Evolutionary conservation across 352 stramenopile genomes (phyloP).

Genomic region (Phytophthora pisi): DNA sequence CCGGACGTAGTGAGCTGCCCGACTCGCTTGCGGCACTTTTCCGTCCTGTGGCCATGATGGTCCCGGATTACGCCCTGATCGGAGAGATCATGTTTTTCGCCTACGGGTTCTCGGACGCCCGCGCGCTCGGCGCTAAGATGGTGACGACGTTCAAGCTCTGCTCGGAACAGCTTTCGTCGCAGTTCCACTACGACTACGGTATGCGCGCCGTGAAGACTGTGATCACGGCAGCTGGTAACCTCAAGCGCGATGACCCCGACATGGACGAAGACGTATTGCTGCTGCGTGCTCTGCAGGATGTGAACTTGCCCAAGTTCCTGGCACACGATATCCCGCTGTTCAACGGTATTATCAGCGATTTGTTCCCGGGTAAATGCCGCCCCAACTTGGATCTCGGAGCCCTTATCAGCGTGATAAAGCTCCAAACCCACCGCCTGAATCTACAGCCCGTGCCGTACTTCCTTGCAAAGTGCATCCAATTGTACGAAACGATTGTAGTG

Average conservation of each 20-base stretch:
- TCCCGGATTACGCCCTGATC: conserved; percentile 90
- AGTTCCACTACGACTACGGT: conserved; percentile 93
- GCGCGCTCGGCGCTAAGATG: conserved; percentile 76
- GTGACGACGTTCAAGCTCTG: conserved; percentile 91
- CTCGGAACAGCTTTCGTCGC: conserved; percentile 88
- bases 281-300: conserved; percentile 94
- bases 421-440: conserved; percentile 80
- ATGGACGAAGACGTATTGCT: conserved; percentile 94
- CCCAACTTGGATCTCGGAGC: conserved; percentile 87
- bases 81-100: conserved; percentile 93
- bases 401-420: conserved; percentile 91
- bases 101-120: conserved; percentile 70
- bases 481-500: conserved; percentile 95
- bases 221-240: conserved; percentile 87
- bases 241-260: conserved; percentile 92
- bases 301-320: conserved; percentile 96
- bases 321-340: conserved; percentile 95
- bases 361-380: conserved; percentile 93
- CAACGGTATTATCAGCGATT: conserved; percentile 94
- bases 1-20: conserved; percentile 85
- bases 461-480: conserved; percentile 94
- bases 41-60: conserved; percentile 92
- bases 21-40: conserved; percentile 89
- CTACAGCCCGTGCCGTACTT: conserved; percentile 93
- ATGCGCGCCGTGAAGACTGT: conserved; percentile 92